phyloP scores from a whole-genome alignment of 108 stramenopile species.

The Schizochytrium sp. region DNA sequence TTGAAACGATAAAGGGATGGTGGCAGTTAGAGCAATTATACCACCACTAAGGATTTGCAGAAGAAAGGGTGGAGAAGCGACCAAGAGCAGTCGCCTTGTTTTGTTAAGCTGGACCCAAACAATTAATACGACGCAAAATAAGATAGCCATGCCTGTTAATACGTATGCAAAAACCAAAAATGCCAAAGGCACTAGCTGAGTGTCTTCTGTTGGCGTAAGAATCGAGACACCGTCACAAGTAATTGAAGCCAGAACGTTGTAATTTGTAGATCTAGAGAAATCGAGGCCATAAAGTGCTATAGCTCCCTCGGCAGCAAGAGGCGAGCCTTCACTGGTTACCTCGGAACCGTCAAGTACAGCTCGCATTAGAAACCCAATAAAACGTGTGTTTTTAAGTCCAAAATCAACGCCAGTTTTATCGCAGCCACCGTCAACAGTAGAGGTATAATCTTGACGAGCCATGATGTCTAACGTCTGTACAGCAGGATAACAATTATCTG shows the following conservation, averaged over 20 bases:
- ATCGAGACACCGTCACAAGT: conserved; percentile 27
- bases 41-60: conserved; percentile 32
- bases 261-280: neutral
- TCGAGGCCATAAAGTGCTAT: conserved; percentile 14
- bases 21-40: conserved; percentile 2
- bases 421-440: neutral
- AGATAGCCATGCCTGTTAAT: neutral
- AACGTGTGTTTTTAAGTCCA: neutral
- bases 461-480: neutral
- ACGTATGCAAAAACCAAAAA: conserved; percentile 14
- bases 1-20: conserved; percentile 13
- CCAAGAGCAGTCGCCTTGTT: neutral
- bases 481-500: neutral
- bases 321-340: neutral
- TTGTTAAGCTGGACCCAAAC: neutral
- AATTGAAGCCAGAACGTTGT: neutral
- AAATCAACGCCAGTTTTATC: neutral
- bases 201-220: neutral
- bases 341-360: neutral
- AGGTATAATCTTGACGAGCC: neutral
- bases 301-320: conserved; percentile 21
- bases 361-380: neutral
- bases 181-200: neutral
- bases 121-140: neutral
- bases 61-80: conserved; percentile 43